Evolutionary conservation across 2,329 filamentous ascomycete species (phyloP).

Genomic region (Byssothecium circinans): DNA sequence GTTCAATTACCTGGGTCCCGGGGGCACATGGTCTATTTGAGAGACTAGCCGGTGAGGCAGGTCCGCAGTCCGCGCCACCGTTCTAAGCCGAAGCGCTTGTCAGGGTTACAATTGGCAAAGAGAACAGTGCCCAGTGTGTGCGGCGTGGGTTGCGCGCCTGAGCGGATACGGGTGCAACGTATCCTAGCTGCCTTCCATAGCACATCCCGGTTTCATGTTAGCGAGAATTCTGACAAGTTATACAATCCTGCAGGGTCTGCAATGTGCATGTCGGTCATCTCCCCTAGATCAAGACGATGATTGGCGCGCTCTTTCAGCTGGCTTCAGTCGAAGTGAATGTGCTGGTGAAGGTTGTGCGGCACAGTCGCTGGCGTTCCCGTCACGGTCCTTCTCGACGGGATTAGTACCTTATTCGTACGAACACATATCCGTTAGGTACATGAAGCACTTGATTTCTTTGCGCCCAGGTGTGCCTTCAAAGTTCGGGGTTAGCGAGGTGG

Average conservation of each 20-base stretch:
- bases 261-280: background rate
- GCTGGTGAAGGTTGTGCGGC: background rate
- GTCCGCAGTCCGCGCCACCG: background rate
- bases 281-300: background rate
- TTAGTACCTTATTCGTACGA: no score
- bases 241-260: background rate
- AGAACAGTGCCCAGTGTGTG: background rate
- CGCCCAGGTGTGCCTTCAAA: no score
- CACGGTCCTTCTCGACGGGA: no score
- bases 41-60: background rate
- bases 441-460: background rate
- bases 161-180: background rate
- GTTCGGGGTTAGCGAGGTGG: no score
- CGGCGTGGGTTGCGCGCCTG: slow-evolving; percentile 1
- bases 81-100: background rate
- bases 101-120: background rate
- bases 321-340: background rate
- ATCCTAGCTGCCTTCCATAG: background rate
- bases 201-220: background rate
- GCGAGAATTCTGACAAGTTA: background rate
- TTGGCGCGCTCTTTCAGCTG: background rate
- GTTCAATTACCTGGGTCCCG: background rate
- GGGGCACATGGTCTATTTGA: slow-evolving; percentile 1
- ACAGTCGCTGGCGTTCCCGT: no score
- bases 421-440: no score